phyloP scores from a whole-genome alignment of 768 basidiomycete genomes.

The Russula abietina region DNA sequence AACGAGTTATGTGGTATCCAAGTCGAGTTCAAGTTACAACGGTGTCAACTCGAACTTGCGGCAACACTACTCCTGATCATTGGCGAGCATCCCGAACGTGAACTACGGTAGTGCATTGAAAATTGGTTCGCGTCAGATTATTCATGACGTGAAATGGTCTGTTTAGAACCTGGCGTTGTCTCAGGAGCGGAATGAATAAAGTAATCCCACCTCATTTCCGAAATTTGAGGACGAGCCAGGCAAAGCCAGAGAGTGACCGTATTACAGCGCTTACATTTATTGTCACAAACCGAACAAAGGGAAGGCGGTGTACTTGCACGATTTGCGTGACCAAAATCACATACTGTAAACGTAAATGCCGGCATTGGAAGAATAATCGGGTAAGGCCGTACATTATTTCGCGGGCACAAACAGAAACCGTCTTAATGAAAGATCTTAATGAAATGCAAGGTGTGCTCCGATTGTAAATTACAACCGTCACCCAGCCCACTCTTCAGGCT shows the following conservation, averaged over 20 bases:
- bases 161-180: background rate
- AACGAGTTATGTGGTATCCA: no score
- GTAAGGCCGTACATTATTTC: background rate
- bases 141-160: background rate
- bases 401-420: background rate
- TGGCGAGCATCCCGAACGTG: background rate
- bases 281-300: background rate
- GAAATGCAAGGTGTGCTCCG: constrained; percentile 15
- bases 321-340: background rate
- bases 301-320: background rate
- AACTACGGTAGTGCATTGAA: no score
- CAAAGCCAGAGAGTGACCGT: background rate
- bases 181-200: background rate
- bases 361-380: background rate
- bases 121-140: background rate
- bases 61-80: background rate
- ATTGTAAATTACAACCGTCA: constrained; percentile 27
- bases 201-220: background rate
- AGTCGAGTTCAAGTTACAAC: no score
- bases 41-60: no score
- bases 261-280: background rate
- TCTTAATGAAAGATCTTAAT: no score
- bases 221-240: no score
- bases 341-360: background rate
- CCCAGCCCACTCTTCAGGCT: constrained; percentile 10